Evolutionary conservation across 768 basidiomycete genomes (phyloP).

Genomic region (Russula foetens): DNA sequence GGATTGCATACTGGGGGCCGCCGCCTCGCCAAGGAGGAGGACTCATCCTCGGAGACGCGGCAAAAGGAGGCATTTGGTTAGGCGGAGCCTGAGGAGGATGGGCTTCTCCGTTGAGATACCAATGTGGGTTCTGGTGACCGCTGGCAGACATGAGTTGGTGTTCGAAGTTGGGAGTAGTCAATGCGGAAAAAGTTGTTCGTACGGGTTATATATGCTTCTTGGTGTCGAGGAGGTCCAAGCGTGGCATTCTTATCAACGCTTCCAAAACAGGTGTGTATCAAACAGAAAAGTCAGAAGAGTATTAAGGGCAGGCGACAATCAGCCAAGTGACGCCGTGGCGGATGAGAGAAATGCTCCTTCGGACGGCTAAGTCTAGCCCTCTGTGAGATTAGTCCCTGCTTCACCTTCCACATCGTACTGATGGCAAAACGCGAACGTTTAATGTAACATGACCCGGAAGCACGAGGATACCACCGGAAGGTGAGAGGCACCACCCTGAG

Average conservation of each 20-base stretch:
- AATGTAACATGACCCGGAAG: background rate
- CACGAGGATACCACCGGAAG: background rate
- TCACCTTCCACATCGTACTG: background rate
- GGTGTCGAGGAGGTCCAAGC: background rate
- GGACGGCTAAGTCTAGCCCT: background rate
- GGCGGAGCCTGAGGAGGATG: background rate
- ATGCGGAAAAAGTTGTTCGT: background rate
- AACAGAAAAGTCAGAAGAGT: too few relatives aligned
- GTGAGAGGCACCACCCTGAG: background rate
- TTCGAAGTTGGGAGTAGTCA: background rate
- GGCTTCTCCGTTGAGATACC: background rate
- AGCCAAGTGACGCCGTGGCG: too few relatives aligned
- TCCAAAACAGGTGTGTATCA: background rate
- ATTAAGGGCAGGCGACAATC: too few relatives aligned
- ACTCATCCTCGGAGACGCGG: background rate
- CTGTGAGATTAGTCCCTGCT: too few relatives aligned
- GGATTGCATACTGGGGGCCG: background rate
- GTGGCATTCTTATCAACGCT: background rate
- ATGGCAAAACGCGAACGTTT: background rate
- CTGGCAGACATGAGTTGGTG: background rate
- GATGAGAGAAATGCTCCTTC: background rate
- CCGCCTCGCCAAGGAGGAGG: background rate
- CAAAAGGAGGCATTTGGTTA: background rate
- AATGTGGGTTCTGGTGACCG: background rate
- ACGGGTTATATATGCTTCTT: background rate